These are phyloP conservation scores for Capronia americana DNA, from an alignment of 2,329 filamentous ascomycete species.

Conservation along the genomic window DNA sequence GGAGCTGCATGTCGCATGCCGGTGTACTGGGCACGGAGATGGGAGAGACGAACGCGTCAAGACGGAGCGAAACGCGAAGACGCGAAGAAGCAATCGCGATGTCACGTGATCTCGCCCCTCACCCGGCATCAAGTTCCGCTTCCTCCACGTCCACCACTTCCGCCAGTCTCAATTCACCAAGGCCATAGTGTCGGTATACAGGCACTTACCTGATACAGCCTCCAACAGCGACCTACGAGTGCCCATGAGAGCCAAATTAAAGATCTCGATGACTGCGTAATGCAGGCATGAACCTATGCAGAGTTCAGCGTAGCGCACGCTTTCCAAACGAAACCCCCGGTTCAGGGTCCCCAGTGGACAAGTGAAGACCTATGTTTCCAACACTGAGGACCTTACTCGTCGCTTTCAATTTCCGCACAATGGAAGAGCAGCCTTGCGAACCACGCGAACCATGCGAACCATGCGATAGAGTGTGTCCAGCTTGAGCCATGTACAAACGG, in stretches of 20 bases:
- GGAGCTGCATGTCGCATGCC: slow-evolving; percentile 54
- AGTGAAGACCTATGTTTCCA: background rate
- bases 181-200: background rate
- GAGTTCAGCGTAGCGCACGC: background rate
- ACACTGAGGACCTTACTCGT: background rate
- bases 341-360: background rate
- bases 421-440: background rate
- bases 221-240: background rate
- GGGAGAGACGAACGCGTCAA: slow-evolving; percentile 19
- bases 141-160: background rate
- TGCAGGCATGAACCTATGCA: background rate
- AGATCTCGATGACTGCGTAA: background rate
- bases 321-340: background rate
- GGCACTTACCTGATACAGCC: background rate
- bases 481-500: background rate
- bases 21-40: slow-evolving; percentile 1
- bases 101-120: slow-evolving; percentile 12
- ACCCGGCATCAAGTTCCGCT: background rate
- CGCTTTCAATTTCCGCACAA: background rate
- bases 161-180: background rate
- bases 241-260: background rate
- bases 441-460: no score
- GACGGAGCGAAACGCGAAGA: background rate
- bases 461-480: background rate
- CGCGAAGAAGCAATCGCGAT: slow-evolving; percentile 8